Evolutionary conservation across 2,329 filamentous ascomycete species (phyloP), one percentile per base, ranked within the genome.

Genomic region (Diaporthe sp.): DNA sequence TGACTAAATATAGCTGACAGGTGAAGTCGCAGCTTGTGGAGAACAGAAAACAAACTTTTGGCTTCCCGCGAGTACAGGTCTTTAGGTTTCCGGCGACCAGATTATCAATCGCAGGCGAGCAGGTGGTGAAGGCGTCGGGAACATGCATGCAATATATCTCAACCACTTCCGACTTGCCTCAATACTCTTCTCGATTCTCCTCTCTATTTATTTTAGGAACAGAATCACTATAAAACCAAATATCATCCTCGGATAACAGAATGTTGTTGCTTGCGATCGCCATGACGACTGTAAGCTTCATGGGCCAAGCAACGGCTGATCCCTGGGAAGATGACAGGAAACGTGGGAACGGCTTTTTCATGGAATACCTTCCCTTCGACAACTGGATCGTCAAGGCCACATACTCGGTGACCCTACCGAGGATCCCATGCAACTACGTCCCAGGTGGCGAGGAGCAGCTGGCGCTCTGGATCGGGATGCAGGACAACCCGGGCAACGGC

Each of bases 291-390:
- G 2, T n/a, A 2, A 42, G 10, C 5, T 3, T 65, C 10, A 4
- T 32, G 0, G 42, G 42, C 2, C 19, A 15, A 35, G 27, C 19
- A 32, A n/a, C 9, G 2, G 59, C 59, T n/a, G 42, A 50, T 27
- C 59, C 59, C 10, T 65, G 42, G 59, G 39, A 65, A n/a, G 59
- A n/a, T 10, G 59, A 65, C 19, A 50, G 42, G 13, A 47, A 65
- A 8, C 42, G 27, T 17, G 59, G 42, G 2, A 47, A 65, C 13
- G 59, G 59, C 27, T 65, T 65, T 10, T 65, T 50, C 59, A 65
- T 65, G 59, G 19, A 35, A 25, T 32, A 47, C 3, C 39, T 47
- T 4, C 59, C 42, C 1, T 9, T 25, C 7, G 39, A 47, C 7
- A 65, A 44, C 27, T 47, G 59, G 39, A 47, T 65, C 25, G 3